Percentiles rank a stretch among this genome's conserved stretches.
Conservation (phyloP, 495 filamentous ascomycete genomes). For the Lindgomyces ingoldianus region DNA sequence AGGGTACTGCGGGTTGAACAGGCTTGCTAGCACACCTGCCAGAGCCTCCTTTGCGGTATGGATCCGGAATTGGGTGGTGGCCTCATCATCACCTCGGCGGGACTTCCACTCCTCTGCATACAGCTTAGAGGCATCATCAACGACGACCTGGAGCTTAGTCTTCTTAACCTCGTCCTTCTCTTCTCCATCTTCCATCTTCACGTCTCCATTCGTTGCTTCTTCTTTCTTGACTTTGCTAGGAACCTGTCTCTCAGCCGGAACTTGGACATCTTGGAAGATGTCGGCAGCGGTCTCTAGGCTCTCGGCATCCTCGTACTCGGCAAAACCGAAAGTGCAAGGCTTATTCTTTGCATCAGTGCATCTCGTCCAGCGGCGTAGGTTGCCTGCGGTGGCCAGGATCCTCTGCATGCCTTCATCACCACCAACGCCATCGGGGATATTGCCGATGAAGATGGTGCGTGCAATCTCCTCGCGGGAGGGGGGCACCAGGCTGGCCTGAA, state of each 20-base stretch:
- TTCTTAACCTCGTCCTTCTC: conserved; percentile 25
- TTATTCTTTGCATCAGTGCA: conserved; percentile 81
- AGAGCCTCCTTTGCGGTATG: conserved; percentile 67
- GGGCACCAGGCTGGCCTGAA: conserved; percentile 74
- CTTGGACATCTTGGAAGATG: conserved; percentile 79
- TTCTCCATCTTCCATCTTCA: conserved; percentile 43
- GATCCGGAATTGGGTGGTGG: conserved; percentile 66
- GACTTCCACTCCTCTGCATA: conserved; percentile 81
- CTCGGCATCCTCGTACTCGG: conserved; percentile 91
- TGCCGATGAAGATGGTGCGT: conserved; percentile 85
- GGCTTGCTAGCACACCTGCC: conserved; percentile 63
- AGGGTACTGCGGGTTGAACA: conserved; percentile 66
- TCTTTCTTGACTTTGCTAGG: conserved; percentile 56
- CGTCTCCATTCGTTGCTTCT: conserved; percentile 43
- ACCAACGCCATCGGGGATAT: conserved; percentile 74
- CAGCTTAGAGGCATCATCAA: conserved; percentile 77
- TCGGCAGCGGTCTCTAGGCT: conserved; percentile 85
- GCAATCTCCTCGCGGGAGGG: conserved; percentile 89
- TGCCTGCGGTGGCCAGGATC: conserved; percentile 75
- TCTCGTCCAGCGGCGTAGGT: conserved; percentile 80
- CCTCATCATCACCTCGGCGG: conserved; percentile 62
- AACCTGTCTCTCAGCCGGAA: conserved; percentile 74
- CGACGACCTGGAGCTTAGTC: conserved; percentile 52
- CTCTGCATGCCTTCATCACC: conserved; percentile 82
- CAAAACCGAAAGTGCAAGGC: conserved; percentile 89